Conservation (phyloP, 1,139 yeast species). For the Arxiozyma telluris region DNA sequence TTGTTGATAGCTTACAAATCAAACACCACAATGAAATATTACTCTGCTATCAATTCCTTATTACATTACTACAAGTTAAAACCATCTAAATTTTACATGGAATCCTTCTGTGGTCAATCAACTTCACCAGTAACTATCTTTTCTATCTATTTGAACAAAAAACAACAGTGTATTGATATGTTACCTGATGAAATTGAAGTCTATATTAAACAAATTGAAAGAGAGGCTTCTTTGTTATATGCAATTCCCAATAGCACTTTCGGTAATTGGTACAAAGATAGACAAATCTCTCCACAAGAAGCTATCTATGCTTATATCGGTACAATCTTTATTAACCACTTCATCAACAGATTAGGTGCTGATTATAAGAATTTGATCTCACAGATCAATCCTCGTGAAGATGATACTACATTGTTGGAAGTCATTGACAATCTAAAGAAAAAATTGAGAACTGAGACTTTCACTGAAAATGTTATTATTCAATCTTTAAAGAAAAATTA, state of each 20-base stretch:
- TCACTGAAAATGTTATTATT: constrained; percentile 74
- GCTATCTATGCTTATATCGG: constrained; percentile 92
- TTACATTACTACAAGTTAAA: constrained; percentile 83
- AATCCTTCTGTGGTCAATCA: constrained; percentile 46
- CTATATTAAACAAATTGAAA: constrained; percentile 82
- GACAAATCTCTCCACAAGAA: constrained; percentile 86
- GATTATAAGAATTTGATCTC: constrained; percentile 61
- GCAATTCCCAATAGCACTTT: constrained; percentile 85
- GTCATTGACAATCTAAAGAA: constrained; percentile 74
- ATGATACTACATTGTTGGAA: constrained; percentile 49
- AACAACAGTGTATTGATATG: constrained; percentile 32
- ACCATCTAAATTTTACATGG: constrained; percentile 85
- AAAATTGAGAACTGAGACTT: constrained; percentile 87
- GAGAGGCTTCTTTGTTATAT: constrained; percentile 87
- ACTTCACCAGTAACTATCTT: constrained; percentile 49
- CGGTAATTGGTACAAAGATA: constrained; percentile 62
- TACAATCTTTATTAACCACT: constrained; percentile 86
- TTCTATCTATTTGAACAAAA: constrained; percentile 66
- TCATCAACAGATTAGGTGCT: constrained; percentile 78
- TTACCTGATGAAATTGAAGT: constrained; percentile 42
- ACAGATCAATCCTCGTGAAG: constrained; percentile 18
- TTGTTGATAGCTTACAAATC: constrained; percentile 84
- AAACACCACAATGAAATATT: constrained; percentile 77
- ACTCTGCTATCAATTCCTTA: constrained; percentile 78
- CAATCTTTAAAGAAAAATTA: constrained; percentile 67